These are phyloP conservation scores for Ensete glaucum DNA, from an alignment of 176 grass and related monocot genomes.

Conservation along the genomic window DNA sequence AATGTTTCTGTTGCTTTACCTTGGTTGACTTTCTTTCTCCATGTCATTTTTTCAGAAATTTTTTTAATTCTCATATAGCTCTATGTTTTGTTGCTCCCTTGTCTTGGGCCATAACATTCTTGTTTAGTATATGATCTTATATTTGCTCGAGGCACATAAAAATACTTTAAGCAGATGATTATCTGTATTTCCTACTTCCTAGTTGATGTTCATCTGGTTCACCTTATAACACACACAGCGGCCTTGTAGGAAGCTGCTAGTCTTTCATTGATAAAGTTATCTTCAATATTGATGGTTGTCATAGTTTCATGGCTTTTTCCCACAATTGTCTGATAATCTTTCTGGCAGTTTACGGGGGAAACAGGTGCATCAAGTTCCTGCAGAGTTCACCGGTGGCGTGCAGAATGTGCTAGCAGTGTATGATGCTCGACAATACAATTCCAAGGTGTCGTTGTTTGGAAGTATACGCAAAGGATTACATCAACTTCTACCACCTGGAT, in stretches of 20 bases:
- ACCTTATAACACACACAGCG: too few species aligned
- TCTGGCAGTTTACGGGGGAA: constrained; percentile 85
- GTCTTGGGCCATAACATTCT: neutral
- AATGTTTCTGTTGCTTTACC: neutral
- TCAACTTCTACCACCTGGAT: neutral
- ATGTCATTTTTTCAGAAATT: neutral
- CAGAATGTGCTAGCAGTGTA: constrained; percentile 72
- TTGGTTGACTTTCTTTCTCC: neutral
- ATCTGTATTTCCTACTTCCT: too few species aligned
- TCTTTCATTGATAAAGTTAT: neutral
- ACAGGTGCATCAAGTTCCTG: constrained; percentile 69
- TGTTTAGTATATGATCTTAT: neutral
- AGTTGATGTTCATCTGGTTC: too few species aligned
- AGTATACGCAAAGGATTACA: neutral
- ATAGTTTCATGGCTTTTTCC: constrained; percentile 18
- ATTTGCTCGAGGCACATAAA: too few species aligned
- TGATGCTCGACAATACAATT: constrained; percentile 84
- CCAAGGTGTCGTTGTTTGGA: constrained; percentile 44
- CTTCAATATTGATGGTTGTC: neutral
- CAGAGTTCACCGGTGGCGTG: constrained; percentile 62
- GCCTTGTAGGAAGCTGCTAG: neutral
- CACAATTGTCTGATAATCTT: constrained; percentile 16
- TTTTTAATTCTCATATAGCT: neutral
- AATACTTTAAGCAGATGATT: too few species aligned
- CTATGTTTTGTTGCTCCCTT: neutral